phyloP scores from a whole-genome alignment of 768 basidiomycete genomes.

The Pholiota conissans region DNA sequence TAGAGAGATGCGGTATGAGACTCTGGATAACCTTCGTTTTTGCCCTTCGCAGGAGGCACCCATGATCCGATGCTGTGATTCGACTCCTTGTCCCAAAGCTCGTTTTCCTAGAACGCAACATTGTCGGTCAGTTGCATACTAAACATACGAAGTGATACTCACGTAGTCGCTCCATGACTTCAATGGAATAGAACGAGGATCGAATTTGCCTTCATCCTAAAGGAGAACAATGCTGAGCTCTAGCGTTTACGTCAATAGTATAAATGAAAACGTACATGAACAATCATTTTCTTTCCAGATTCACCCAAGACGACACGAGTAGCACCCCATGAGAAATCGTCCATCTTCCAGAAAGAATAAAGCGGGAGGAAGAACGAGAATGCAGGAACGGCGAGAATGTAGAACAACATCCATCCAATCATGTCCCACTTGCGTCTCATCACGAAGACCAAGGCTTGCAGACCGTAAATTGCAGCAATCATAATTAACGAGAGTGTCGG shows the following conservation, averaged over 20 bases:
- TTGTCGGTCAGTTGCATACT: background rate
- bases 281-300: slow-evolving; percentile 91
- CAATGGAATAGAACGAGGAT: slow-evolving; percentile 88
- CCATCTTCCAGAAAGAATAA: slow-evolving; percentile 98
- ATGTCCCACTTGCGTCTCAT: slow-evolving; percentile 97
- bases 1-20: slow-evolving; percentile 80
- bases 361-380: slow-evolving; percentile 93
- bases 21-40: slow-evolving; percentile 74
- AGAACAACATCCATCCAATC: slow-evolving; percentile 97
- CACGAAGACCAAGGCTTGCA: slow-evolving; percentile 90
- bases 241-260: background rate
- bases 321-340: slow-evolving; percentile 95
- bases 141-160: slow-evolving; percentile 25
- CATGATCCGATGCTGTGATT: slow-evolving; percentile 95
- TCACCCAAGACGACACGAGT: slow-evolving; percentile 94
- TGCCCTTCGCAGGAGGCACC: slow-evolving; percentile 75
- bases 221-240: slow-evolving; percentile 10
- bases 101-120: slow-evolving; percentile 66
- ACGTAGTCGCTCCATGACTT: slow-evolving; percentile 98
- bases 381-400: slow-evolving; percentile 90
- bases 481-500: slow-evolving; percentile 86
- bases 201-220: slow-evolving; percentile 97
- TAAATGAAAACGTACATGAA: slow-evolving; percentile 65
- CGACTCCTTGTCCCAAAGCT: slow-evolving; percentile 96
- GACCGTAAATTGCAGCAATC: slow-evolving; percentile 92